A percentile compares a stretch with the other conserved stretches of the same genome.
These are phyloP conservation scores for Cordyceps cateniannulata DNA, from an alignment of 2,329 filamentous ascomycete species.

Conservation along the genomic window DNA sequence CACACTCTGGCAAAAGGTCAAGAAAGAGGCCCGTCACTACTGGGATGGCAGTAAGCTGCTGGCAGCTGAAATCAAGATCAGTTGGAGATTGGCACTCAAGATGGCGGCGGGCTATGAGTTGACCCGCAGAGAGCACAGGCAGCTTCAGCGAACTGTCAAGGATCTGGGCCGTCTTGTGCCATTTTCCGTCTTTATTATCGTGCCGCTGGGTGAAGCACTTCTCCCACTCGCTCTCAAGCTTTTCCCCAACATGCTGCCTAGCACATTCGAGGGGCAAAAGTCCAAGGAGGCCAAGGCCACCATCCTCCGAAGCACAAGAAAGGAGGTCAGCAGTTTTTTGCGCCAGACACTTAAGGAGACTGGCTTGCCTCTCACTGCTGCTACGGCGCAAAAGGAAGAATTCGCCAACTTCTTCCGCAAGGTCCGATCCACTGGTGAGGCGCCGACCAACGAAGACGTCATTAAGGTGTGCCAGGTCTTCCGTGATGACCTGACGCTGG, in stretches of 20 bases:
- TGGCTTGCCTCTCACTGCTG: constrained; percentile 78
- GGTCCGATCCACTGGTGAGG: constrained; percentile 83
- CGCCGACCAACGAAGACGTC: constrained; percentile 81
- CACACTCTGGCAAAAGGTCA: constrained; percentile 85
- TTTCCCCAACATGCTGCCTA: constrained; percentile 95
- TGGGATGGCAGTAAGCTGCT: constrained; percentile 98
- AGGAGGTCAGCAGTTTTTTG: constrained; percentile 88
- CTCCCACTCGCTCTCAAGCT: constrained; percentile 86
- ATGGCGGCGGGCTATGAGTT: constrained; percentile 98
- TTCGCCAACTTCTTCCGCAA: constrained; percentile 98
- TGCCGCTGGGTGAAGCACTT: constrained; percentile 90
- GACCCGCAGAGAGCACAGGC: constrained; percentile 84
- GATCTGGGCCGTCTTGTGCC: constrained; percentile 89
- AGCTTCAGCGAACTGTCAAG: constrained; percentile 87
- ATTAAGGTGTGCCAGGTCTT: constrained; percentile 99
- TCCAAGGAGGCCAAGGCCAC: constrained; percentile 85
- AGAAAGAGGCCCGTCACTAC: constrained; percentile 89
- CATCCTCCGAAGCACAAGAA: constrained; percentile 74
- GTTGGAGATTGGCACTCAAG: constrained; percentile 82
- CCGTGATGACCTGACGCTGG: constrained; percentile 92
- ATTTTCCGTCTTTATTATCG: constrained; percentile 94
- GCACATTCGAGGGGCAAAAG: constrained; percentile 90
- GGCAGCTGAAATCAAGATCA: constrained; percentile 88
- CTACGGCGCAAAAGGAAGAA: constrained; percentile 84
- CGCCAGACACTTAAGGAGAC: constrained; percentile 85